Evolutionary conservation across 73 alveolate genomes (phyloP).

Genomic region (Paramecium bursaria): DNA sequence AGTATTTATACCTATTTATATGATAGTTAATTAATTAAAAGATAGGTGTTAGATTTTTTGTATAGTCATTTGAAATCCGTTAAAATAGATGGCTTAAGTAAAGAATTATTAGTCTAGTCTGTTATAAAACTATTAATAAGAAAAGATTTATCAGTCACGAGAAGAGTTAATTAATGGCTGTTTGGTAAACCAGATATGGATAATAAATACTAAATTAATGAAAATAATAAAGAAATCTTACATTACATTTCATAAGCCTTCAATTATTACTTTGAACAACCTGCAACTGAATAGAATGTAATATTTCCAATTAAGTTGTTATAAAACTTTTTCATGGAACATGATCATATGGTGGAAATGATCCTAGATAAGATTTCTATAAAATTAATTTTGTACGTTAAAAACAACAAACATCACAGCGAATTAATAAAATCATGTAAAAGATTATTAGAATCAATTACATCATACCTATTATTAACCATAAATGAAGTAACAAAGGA

Average conservation of each 20-base stretch:
- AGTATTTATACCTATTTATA: no score
- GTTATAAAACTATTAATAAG: conserved; percentile 51
- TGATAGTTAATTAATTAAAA: conserved; percentile 63
- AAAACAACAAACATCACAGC: conserved; percentile 28
- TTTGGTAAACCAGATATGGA: conserved; percentile 74
- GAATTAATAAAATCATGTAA: conserved; percentile 30
- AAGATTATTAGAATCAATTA: conserved; percentile 56
- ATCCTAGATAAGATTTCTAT: conserved; percentile 37
- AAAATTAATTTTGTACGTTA: conserved; percentile 51
- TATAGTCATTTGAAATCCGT: conserved; percentile 59
- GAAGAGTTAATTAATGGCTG: conserved; percentile 71
- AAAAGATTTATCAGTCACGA: conserved; percentile 68
- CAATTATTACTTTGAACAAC: conserved; percentile 51
- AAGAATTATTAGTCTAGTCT: conserved; percentile 56
- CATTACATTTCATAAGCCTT: conserved; percentile 51
- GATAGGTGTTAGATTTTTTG: conserved; percentile 66
- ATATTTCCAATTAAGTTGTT: conserved; percentile 53
- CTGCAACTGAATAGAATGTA: conserved; percentile 55
- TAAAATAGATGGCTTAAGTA: conserved; percentile 11
- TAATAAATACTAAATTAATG: conserved; percentile 58
- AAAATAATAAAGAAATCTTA: conserved; percentile 26
- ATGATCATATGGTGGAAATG: conserved; percentile 67
- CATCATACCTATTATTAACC: conserved; percentile 26
- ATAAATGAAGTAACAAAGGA: conserved; percentile 2
- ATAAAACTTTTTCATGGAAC: conserved; percentile 69